Evolutionary conservation across 805 yeast species (phyloP).

Genomic region (Metschnikowia arizonensis): DNA sequence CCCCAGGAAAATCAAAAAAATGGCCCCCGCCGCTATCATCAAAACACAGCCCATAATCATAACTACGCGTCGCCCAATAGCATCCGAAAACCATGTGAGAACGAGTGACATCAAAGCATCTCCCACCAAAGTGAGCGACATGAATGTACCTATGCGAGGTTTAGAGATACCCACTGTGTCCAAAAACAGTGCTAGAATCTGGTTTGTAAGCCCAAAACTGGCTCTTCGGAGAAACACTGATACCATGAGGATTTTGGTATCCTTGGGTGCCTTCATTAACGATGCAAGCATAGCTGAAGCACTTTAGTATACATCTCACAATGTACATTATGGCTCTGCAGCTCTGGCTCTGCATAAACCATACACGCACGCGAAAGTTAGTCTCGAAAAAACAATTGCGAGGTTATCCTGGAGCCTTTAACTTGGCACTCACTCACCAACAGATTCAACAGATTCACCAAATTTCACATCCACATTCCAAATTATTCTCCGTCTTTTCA

Average conservation of each 20-base stretch:
- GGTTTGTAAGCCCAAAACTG: slow-evolving; percentile 77
- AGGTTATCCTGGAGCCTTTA: no score
- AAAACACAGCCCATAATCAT: slow-evolving; percentile 59
- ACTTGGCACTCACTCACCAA: neutral
- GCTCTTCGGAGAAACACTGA: slow-evolving; percentile 68
- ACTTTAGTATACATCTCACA: neutral
- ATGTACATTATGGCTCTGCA: neutral
- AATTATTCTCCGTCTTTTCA: neutral
- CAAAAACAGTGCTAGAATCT: slow-evolving; percentile 67
- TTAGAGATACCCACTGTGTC: slow-evolving; percentile 53
- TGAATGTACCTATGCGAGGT: slow-evolving; percentile 64
- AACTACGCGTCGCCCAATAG: slow-evolving; percentile 62
- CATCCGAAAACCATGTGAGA: slow-evolving; percentile 75
- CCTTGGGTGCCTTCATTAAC: slow-evolving; percentile 26
- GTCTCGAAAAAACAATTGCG: neutral
- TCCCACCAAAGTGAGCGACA: slow-evolving; percentile 77
- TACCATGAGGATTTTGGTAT: slow-evolving; percentile 60
- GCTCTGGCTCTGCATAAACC: neutral
- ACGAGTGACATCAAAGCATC: slow-evolving; percentile 68
- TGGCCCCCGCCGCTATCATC: slow-evolving; percentile 65
- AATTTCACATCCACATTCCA: no score
- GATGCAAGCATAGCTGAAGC: slow-evolving; percentile 6
- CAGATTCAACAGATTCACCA: neutral
- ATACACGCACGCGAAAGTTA: slow-evolving; percentile 1
- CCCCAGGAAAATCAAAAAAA: slow-evolving; percentile 54